A percentile compares a stretch with the other conserved stretches of the same genome.
Evolutionary conservation across 1,284 basidiomycete genomes (phyloP).

Genomic region (Trametes polyzona): DNA sequence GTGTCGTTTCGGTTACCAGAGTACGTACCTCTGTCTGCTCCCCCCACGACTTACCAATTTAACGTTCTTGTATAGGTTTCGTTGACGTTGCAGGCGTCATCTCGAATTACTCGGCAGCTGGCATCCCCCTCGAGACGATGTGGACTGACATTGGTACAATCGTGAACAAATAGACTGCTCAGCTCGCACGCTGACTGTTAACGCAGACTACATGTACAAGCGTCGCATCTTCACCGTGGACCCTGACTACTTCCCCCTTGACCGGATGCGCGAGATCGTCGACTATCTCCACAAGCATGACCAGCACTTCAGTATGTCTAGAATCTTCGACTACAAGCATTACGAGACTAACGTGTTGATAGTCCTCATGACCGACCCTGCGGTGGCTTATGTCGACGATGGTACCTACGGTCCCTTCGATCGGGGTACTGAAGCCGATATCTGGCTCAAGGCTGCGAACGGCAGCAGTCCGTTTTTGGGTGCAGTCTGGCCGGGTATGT

Average conservation of each 20-base stretch:
- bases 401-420: slow-evolving; percentile 59
- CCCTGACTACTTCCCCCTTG: slow-evolving; percentile 66
- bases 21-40: slow-evolving; percentile 38
- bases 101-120: slow-evolving; percentile 58
- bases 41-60: too few relatives aligned
- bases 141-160: slow-evolving; percentile 72
- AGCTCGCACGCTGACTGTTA: not conserved
- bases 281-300: slow-evolving; percentile 59
- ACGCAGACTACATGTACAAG: slow-evolving; percentile 70
- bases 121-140: slow-evolving; percentile 74
- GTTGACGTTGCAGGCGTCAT: slow-evolving; percentile 65
- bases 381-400: slow-evolving; percentile 56
- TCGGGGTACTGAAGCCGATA: slow-evolving; percentile 54
- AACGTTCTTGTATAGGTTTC: slow-evolving; percentile 45
- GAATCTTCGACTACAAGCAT: not conserved
- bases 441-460: slow-evolving; percentile 68
- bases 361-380: slow-evolving; percentile 81
- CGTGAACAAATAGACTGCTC: not conserved
- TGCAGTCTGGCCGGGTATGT: slow-evolving; percentile 70
- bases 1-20: slow-evolving; percentile 69
- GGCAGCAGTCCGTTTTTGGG: slow-evolving; percentile 56
- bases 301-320: slow-evolving; percentile 57
- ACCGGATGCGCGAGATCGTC: slow-evolving; percentile 67
- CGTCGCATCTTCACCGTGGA: slow-evolving; percentile 73
- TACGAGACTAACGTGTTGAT: not conserved